Base-by-base conservation (phyloP, 768 basidiomycete species). In the Suillus decipiens region DNA sequence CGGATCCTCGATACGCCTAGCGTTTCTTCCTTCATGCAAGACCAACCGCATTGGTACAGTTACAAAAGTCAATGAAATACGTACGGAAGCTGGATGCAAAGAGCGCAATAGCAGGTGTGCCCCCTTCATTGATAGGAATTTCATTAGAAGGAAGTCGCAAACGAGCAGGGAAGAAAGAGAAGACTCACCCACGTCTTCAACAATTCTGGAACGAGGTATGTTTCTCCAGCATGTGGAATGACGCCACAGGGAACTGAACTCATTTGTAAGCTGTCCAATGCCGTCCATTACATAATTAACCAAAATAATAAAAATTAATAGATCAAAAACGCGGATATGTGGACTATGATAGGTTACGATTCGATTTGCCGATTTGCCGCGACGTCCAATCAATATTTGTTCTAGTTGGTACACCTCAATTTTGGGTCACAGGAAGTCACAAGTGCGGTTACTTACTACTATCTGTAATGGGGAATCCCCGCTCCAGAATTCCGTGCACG, bases 171-270 rank as follows among this genome's bases (percentile, higher is more conserved):
- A 53, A 41, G 50, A 42, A 41, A 63, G 28, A 19, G 37, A 59
- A 45, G 36, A 62, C 70, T 42, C 54, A 82, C 83, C 92, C 82
- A 92, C 53, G 85, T 83, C 67, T 82, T 80, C 73, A 96, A 77
- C 6, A 90, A 72, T 50, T 89, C 87, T 1, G 93, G 90, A 24
- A 95, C 89, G 12, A 95, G 84, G 69, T 90, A 95, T 0, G 92
- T 88, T 68, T 95, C 92, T 63, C 86, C 86, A 2, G 93, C 92
- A 65, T 89, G 86, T 93, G 92, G 71, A 93, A 85, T 2, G 88
- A 87, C 4, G 90, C 86, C 61, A 93, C 82, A 6, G 86, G 84
- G 72, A 92, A 92, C 68, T 88, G 81, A 93, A 95, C 71, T 95
- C 92, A 69, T 94, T 91, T 39, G 91, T 86, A 41, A 93, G 80